Evolutionary conservation across 2,329 filamentous ascomycete genomes (phyloP).

Genomic region (Chrysoporthe austroafricana): DNA sequence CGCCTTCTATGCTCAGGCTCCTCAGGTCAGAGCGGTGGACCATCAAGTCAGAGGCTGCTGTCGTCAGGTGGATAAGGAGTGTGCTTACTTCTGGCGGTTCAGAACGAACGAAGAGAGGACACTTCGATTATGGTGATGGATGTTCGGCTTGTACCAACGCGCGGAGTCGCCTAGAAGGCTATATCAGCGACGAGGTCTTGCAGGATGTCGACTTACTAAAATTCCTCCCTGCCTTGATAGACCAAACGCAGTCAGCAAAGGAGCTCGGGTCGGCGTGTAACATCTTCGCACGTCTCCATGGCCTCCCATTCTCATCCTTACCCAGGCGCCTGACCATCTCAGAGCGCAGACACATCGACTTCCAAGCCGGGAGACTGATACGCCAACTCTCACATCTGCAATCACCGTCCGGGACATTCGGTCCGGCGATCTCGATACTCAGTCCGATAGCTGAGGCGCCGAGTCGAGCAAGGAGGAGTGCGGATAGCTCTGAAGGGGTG

Average conservation of each 20-base stretch:
- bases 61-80: slow-evolving; percentile 50
- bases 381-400: slow-evolving; percentile 47
- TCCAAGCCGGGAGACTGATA: slow-evolving; percentile 52
- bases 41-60: slow-evolving; percentile 48
- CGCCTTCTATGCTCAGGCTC: slow-evolving; percentile 46
- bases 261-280: slow-evolving; percentile 46
- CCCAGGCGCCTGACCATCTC: slow-evolving; percentile 37
- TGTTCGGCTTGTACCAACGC: background rate
- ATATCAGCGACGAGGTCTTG: background rate
- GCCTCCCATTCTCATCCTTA: slow-evolving; percentile 44
- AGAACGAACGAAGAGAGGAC: background rate
- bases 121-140: background rate
- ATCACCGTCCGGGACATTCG: slow-evolving; percentile 55
- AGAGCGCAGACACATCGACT: slow-evolving; percentile 47
- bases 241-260: slow-evolving; percentile 39
- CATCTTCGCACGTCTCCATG: slow-evolving; percentile 45
- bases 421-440: slow-evolving; percentile 47
- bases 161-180: background rate
- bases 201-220: slow-evolving; percentile 33
- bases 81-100: slow-evolving; percentile 12
- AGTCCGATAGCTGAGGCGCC: slow-evolving; percentile 24
- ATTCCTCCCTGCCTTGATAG: slow-evolving; percentile 47
- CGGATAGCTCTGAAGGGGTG: slow-evolving; percentile 32
- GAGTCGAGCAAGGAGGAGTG: slow-evolving; percentile 12
- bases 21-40: slow-evolving; percentile 52